A percentile compares a stretch with the other conserved stretches of the same genome.
phyloP scores from a whole-genome alignment of 371 early-diverging fungal species.

The Mortierella sp. region DNA sequence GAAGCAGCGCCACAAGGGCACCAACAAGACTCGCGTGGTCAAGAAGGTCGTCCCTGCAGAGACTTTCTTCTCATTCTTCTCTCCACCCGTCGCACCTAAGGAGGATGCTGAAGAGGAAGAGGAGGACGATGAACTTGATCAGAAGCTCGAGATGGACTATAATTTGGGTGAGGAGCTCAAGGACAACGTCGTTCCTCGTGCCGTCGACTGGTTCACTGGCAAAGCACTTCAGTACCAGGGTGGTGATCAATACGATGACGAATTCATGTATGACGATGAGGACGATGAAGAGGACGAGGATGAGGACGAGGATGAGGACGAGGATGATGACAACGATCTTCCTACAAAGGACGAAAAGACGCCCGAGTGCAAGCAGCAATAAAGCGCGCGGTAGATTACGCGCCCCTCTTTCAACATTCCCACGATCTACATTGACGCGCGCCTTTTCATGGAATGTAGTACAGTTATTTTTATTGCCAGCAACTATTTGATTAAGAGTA shows the following conservation, averaged over 20 bases:
- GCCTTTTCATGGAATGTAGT: background rate
- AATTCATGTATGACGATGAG: slow-evolving; percentile 57
- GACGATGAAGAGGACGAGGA: slow-evolving; percentile 75
- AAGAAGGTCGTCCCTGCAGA: slow-evolving; percentile 93
- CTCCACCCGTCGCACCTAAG: slow-evolving; percentile 78
- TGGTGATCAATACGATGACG: slow-evolving; percentile 76
- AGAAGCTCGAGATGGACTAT: slow-evolving; percentile 90
- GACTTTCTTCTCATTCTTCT: slow-evolving; percentile 97
- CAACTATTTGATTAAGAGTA: background rate
- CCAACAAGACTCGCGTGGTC: slow-evolving; percentile 97
- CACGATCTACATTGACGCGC: background rate
- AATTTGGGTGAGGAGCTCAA: slow-evolving; percentile 96
- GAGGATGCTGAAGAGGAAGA: slow-evolving; percentile 75
- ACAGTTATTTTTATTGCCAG: background rate
- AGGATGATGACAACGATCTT: slow-evolving; percentile 52
- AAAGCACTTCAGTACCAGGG: slow-evolving; percentile 89
- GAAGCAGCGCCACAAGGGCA: slow-evolving; percentile 97
- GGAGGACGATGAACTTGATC: slow-evolving; percentile 81
- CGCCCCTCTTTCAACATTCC: no score
- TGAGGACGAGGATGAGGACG: slow-evolving; percentile 74
- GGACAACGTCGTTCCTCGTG: slow-evolving; percentile 94
- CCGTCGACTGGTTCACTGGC: slow-evolving; percentile 98
- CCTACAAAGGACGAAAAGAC: slow-evolving; percentile 66
- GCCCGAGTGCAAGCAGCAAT: slow-evolving; percentile 72
- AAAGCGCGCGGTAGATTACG: slow-evolving; percentile 2